Evolutionary conservation across 2,329 filamentous ascomycete genomes (phyloP), one percentile per base, ranked within the genome.

Genomic region (Hypoxylon rubiginosum): DNA sequence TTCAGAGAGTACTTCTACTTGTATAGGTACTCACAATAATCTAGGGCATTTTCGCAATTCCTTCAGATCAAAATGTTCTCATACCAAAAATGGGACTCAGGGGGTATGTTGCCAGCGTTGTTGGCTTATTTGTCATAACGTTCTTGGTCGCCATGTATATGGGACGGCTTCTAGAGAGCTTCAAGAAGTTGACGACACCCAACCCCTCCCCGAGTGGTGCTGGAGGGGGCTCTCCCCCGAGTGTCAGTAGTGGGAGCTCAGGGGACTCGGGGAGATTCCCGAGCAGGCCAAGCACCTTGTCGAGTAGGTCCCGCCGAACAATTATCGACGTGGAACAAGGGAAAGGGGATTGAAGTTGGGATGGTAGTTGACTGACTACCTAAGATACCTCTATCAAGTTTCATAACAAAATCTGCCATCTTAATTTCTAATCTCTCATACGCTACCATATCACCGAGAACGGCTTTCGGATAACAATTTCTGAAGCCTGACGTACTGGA

Each of bases 31-130:
- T 54, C 24, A 50, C 17, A 36, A 13, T 15, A 30, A 24, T 17
- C 41, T 41, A 67, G 64, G 64, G 52, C 15, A 61, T 67, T 17
- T 67, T 67, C 11, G 60, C 64, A 11, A 62, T 67, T 36, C 64
- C 64, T 10, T 30, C n/a, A 8, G 57, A 58, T n/a, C 64, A 64
- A 41, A 57, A 62, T 43, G 64, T 67, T 13, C 24, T 64, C n/a
- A 53, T 61, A 19, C 57, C 54, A n/a, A 6, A 17, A 21, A 67
- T 67, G 60, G 60, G 64, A 9, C 24, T 49, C 28, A 17, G 24
- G 6, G 58, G 56, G 17, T 67, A 60, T 41, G 19, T 67, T 5
- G 57, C 49, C 15, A 41, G 46, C 10, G 43, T 67, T 26, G 0
- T 62, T 28, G 39, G 54, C 19, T 19, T 64, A 8, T 67, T 56